Evolutionary conservation across 176 grass and related monocot species (phyloP).

Genomic region (Pontederia crassipes): DNA sequence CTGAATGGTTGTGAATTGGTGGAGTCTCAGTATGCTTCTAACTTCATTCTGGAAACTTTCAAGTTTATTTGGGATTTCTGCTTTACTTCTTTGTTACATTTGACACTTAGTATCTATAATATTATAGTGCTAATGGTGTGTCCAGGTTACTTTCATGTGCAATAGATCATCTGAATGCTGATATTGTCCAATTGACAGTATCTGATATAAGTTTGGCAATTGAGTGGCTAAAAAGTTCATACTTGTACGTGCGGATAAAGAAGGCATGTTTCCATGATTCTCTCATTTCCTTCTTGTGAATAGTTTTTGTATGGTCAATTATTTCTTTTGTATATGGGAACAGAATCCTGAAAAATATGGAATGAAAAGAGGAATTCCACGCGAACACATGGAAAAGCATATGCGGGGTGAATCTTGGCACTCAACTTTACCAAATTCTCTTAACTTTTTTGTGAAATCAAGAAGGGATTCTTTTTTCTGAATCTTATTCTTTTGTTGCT

Average conservation of each 20-base stretch:
- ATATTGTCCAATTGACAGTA: constrained; percentile 84
- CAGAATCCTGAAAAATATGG: constrained; percentile 95
- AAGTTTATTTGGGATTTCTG: neutral
- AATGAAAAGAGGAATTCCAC: constrained; percentile 51
- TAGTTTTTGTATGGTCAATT: neutral
- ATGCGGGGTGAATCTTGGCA: constrained; percentile 50
- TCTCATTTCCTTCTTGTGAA: constrained; percentile 7
- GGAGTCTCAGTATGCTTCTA: constrained; percentile 83
- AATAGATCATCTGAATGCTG: constrained; percentile 87
- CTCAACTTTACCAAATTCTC: neutral
- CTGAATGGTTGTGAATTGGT: constrained; percentile 95
- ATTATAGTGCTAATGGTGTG: constrained; percentile 5
- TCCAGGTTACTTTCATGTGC: constrained; percentile 76
- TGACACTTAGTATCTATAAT: neutral
- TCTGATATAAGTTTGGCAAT: constrained; percentile 78
- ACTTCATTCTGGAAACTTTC: neutral
- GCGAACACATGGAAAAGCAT: constrained; percentile 59
- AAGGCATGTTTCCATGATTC: constrained; percentile 42
- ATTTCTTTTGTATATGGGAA: constrained; percentile 16
- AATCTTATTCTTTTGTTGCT: constrained; percentile 18
- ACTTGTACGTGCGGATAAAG: constrained; percentile 80
- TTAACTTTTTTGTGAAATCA: constrained; percentile 1
- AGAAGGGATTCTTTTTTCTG: constrained; percentile 4
- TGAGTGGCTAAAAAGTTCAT: constrained; percentile 94
- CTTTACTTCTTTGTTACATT: neutral